Conservation (phyloP, 352 stramenopile genomes). For the Phytophthora niederhauseri region DNA sequence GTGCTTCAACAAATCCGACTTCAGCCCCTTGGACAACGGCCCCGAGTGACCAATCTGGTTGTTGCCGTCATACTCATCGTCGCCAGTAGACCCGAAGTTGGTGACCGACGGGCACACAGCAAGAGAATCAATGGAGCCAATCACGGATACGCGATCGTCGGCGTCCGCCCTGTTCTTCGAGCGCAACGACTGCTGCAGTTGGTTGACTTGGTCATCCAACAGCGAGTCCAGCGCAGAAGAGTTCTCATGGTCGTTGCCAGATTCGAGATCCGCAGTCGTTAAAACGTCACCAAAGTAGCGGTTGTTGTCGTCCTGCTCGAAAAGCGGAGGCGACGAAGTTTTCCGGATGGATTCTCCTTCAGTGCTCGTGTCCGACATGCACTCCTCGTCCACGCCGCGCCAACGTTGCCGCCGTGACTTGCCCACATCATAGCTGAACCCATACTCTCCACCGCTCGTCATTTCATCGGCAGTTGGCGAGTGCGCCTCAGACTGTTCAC, state of each 20-base stretch:
- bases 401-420: constrained; percentile 44
- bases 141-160: constrained; percentile 29
- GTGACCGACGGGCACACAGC: constrained; percentile 38
- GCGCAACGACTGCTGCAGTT: constrained; percentile 34
- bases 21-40: constrained; percentile 16
- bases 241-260: constrained; percentile 18
- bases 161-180: constrained; percentile 23
- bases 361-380: constrained; percentile 63
- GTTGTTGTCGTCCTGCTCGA: constrained; percentile 39
- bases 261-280: constrained; percentile 35
- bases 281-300: constrained; percentile 33
- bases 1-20: constrained; percentile 35
- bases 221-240: constrained; percentile 31
- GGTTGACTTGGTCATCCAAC: constrained; percentile 38
- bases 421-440: constrained; percentile 47
- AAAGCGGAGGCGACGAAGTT: constrained; percentile 31
- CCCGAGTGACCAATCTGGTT: constrained; percentile 38
- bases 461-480: constrained; percentile 49
- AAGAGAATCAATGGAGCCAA: constrained; percentile 40
- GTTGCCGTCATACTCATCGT: constrained; percentile 37
- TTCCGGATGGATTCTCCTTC: constrained; percentile 46
- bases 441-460: constrained; percentile 40
- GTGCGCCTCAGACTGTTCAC: constrained; percentile 46
- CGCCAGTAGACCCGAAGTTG: constrained; percentile 18
- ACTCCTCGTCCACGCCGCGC: constrained; percentile 54